Evolutionary conservation across 169 alveolate species (phyloP).

Genomic region (Plasmodium cynomolgi): DNA sequence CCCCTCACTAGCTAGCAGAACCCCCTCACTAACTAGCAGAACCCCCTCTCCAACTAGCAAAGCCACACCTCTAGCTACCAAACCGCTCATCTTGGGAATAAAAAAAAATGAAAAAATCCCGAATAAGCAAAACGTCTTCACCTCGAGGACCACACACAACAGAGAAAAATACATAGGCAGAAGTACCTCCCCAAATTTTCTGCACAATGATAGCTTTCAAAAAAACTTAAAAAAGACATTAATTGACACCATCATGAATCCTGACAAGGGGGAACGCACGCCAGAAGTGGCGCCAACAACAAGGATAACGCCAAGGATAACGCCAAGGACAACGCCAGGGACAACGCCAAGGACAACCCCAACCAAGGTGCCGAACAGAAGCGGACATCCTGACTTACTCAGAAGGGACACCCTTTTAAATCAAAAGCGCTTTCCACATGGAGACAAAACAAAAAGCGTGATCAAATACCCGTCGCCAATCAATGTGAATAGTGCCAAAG

Average conservation of each 20-base stretch:
- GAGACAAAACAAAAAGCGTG: slow-evolving; percentile 6
- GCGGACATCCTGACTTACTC: not conserved
- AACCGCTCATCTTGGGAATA: not conserved
- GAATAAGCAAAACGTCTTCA: not conserved
- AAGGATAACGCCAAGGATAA: not conserved
- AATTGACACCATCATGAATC: slow-evolving; percentile 60
- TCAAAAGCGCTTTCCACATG: slow-evolving; percentile 12
- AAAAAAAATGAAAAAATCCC: slow-evolving; percentile 26
- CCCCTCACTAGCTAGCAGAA: not conserved
- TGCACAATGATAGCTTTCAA: slow-evolving; percentile 38
- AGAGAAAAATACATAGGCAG: not conserved
- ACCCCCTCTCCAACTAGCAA: not conserved
- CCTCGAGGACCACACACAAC: slow-evolving; percentile 11
- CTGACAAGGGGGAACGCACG: slow-evolving; percentile 1
- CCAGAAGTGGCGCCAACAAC: not conserved
- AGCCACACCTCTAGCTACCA: not conserved
- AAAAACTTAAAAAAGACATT: slow-evolving; percentile 35
- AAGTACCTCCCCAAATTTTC: not conserved
- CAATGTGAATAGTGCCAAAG: not conserved
- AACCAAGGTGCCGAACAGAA: not conserved
- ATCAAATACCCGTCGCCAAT: not conserved
- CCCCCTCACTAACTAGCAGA: not conserved
- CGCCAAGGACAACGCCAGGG: not conserved
- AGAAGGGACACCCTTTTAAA: slow-evolving; percentile 1
- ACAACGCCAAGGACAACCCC: not conserved